Evolutionary conservation across 176 grass and related monocot species (phyloP), one percentile per base, ranked within the genome.

Genomic region (Zizania latifolia): DNA sequence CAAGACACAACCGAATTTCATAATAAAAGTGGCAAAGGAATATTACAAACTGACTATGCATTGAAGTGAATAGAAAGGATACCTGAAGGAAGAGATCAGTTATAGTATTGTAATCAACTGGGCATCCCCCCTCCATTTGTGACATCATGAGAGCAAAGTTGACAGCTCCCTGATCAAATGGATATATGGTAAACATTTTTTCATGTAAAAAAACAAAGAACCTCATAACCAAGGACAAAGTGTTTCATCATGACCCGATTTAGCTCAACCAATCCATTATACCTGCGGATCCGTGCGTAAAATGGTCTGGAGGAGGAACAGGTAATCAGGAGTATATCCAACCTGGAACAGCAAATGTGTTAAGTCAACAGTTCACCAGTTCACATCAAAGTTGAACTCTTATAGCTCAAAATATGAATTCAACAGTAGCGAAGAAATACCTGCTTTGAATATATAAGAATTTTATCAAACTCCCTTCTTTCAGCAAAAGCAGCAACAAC

Each of bases 61-160:
- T 43, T 31, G 17, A 55, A 55, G 79, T 33, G 50, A 65, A 75
- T 32, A 81, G 61, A n/a, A 43, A 62, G 11, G 31, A 70, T 68
- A 97, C 94, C 94, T 97, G 94, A 79, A 97, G 94, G 89, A 97
- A 97, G 23, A 97, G 86, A 71, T 97, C 94, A 37, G 94, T 97
- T 41, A 97, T 97, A 9, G 94, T 97, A 65, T 97, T 94, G 71
- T 97, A 97, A 66, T 97, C 94, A n/a, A 97, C 57, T 65, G 91
- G 94, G 53, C 94, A 97, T 11, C 94, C 94, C 32, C 86, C 94
- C 71, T 97, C 94, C 94, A 94, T 97, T 89, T 97, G 94, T 84
- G 94, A 97, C 94, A 97, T 94, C 94, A 97, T 97, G 30, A 97
- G 86, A 68, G 94, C 88, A 79, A 97, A 97, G 81, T 97, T 94